phyloP scores from a whole-genome alignment of 306 rosid species.

The Vigna hirtella region DNA sequence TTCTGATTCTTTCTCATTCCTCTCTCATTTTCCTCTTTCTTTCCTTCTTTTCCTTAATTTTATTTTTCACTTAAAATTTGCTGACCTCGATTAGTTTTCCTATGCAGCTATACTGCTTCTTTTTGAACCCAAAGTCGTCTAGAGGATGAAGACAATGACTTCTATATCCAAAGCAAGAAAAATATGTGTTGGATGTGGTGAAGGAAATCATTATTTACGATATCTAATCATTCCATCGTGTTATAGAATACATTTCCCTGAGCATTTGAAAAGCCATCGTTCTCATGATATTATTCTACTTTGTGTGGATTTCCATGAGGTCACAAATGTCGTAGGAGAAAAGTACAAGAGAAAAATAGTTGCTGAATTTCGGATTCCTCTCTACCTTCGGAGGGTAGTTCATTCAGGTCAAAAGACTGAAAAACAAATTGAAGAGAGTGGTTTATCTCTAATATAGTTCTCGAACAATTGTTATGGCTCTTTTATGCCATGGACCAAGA shows the following conservation, averaged over 20 bases:
- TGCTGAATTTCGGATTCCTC: slow-evolving; percentile 89
- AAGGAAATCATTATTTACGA: slow-evolving; percentile 89
- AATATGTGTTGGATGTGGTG: slow-evolving; percentile 98
- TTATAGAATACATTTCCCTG: slow-evolving; percentile 95
- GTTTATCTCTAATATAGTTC: slow-evolving; percentile 91
- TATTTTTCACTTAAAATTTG: too few relatives aligned
- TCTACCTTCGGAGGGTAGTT: slow-evolving; percentile 74
- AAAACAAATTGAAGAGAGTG: slow-evolving; percentile 59
- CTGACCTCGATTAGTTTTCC: too few relatives aligned
- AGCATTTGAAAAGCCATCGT: slow-evolving; percentile 95
- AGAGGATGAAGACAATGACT: slow-evolving; percentile 94
- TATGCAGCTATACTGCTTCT: slow-evolving; percentile 83
- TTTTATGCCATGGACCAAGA: slow-evolving; percentile 85
- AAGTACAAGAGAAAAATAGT: slow-evolving; percentile 84
- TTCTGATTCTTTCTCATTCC: too few relatives aligned
- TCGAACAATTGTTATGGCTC: slow-evolving; percentile 92
- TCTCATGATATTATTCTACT: slow-evolving; percentile 96
- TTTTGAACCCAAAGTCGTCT: slow-evolving; percentile 98
- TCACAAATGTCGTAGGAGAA: slow-evolving; percentile 96
- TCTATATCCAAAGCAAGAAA: slow-evolving; percentile 91
- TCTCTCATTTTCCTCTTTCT: too few relatives aligned
- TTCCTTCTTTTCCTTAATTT: too few relatives aligned
- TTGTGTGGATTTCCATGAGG: slow-evolving; percentile 98
- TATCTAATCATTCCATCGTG: slow-evolving; percentile 96
- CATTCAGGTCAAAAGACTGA: slow-evolving; percentile 58